A percentile compares a stretch with the other conserved stretches of the same genome.
phyloP scores from a whole-genome alignment of 805 yeast genomes.

The Spencermartinsiella europaea region DNA sequence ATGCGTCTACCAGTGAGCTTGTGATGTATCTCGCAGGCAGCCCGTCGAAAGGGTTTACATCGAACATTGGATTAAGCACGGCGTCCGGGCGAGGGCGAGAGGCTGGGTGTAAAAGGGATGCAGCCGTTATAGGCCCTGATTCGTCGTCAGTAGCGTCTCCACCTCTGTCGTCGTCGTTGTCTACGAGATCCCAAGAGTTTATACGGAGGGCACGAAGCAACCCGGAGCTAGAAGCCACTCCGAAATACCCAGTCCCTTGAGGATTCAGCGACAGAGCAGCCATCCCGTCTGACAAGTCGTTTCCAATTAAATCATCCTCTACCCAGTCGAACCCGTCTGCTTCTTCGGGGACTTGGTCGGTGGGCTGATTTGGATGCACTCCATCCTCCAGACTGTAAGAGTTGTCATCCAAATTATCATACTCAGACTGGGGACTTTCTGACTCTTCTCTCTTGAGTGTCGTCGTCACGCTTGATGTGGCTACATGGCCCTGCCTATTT shows the following conservation, averaged over 20 bases:
- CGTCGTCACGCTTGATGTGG: neutral
- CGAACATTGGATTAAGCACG: neutral
- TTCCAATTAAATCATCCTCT: slow-evolving; percentile 40
- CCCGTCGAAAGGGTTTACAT: neutral
- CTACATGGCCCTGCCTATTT: neutral
- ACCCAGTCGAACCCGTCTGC: slow-evolving; percentile 57
- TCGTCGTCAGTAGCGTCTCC: neutral
- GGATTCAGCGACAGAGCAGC: slow-evolving; percentile 50
- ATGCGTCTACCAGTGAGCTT: slow-evolving; percentile 42
- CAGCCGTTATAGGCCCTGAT: neutral
- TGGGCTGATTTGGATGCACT: slow-evolving; percentile 23
- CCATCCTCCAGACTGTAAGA: slow-evolving; percentile 3
- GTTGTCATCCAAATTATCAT: slow-evolving; percentile 1
- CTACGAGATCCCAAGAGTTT: slow-evolving; percentile 25
- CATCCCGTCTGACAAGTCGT: slow-evolving; percentile 51
- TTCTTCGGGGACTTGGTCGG: slow-evolving; percentile 39
- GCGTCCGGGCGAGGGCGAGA: slow-evolving; percentile 1
- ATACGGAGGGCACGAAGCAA: slow-evolving; percentile 45
- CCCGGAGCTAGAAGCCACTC: slow-evolving; percentile 57
- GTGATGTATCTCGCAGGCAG: slow-evolving; percentile 12
- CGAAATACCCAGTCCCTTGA: slow-evolving; percentile 58
- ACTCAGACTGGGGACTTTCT: neutral
- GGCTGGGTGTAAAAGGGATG: too few relatives aligned
- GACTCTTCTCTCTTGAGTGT: too few relatives aligned
- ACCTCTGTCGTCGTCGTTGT: neutral